A percentile compares a stretch with the other conserved stretches of the same genome.
Conservation (phyloP, 345 rosid species). For the Raphanus sativus region DNA sequence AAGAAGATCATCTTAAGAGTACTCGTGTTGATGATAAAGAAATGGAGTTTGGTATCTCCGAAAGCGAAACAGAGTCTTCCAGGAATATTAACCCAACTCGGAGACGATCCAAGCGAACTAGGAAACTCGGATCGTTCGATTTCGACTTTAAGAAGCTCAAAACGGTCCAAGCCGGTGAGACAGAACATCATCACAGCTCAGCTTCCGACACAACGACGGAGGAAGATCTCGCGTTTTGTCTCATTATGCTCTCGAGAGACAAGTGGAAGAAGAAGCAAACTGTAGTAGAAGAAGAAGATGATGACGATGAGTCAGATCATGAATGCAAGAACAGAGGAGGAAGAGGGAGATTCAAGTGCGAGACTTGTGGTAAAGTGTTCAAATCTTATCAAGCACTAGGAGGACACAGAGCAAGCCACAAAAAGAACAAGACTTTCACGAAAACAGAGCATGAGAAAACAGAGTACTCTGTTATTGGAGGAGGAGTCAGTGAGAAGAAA, state of each 20-base stretch:
- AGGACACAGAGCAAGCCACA: conserved; percentile 94
- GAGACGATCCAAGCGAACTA: conserved; percentile 62
- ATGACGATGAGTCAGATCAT: conserved; percentile 37
- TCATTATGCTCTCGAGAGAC: conserved; percentile 89
- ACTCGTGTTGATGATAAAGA: conserved; percentile 35
- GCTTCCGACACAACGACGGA: conserved; percentile 76
- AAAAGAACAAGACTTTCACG: conserved; percentile 50
- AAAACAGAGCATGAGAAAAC: conserved; percentile 30
- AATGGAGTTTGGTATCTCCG: conserved; percentile 62
- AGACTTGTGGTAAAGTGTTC: conserved; percentile 73
- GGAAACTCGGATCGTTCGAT: conserved; percentile 40
- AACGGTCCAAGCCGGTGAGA: conserved; percentile 32
- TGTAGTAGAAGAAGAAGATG: conserved; percentile 9
- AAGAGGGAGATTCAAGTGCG: conserved; percentile 61
- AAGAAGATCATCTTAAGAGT: no score
- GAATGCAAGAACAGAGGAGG: conserved; percentile 36
- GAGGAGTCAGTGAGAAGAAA: conserved; percentile 42
- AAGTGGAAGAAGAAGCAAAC: conserved; percentile 49
- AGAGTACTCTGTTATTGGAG: conserved; percentile 40
- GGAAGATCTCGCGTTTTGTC: conserved; percentile 90
- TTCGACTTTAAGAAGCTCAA: conserved; percentile 31
- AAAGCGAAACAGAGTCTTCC: conserved; percentile 84
- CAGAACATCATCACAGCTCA: conserved; percentile 74
- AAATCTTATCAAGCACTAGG: conserved; percentile 93
- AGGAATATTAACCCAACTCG: conserved; percentile 57